Percentiles rank a stretch among this genome's conserved stretches.
phyloP scores from a whole-genome alignment of 179 eudicot species.

The Spinacia oleracea region DNA sequence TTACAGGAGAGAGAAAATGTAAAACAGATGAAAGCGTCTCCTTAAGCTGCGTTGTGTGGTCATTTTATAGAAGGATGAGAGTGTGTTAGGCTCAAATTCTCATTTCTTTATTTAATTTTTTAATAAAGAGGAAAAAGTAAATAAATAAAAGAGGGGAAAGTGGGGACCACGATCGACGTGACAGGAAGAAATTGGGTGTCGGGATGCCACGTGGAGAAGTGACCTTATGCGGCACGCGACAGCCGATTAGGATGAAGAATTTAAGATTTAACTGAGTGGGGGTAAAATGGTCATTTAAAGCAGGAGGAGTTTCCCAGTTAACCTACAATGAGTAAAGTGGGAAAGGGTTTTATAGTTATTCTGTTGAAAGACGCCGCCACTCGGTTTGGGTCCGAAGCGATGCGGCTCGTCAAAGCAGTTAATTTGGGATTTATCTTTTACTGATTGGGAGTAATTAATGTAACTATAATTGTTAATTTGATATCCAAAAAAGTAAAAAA shows the following conservation, averaged over 20 bases:
- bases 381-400: constrained; percentile 46
- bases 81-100: not conserved
- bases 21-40: constrained; percentile 7
- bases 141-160: not conserved
- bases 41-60: not conserved
- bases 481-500: no score
- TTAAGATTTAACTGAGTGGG: not conserved
- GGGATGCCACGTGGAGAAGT: constrained; percentile 42
- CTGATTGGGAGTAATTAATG: not conserved
- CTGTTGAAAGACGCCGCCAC: constrained; percentile 33
- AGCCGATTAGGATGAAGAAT: constrained; percentile 42
- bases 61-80: constrained; percentile 4
- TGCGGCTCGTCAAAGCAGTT: constrained; percentile 25
- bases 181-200: constrained; percentile 29
- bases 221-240: constrained; percentile 62
- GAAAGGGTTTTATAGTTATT: constrained; percentile 5
- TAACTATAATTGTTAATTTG: no score
- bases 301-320: not conserved
- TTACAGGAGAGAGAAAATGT: constrained; percentile 10
- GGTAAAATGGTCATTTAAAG: constrained; percentile 11
- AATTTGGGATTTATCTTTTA: not conserved
- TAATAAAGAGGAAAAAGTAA: not conserved
- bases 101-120: not conserved
- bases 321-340: not conserved
- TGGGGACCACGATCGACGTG: constrained; percentile 30